Evolutionary conservation across 805 yeast genomes (phyloP).

Genomic region (Grigorovia humatica): DNA sequence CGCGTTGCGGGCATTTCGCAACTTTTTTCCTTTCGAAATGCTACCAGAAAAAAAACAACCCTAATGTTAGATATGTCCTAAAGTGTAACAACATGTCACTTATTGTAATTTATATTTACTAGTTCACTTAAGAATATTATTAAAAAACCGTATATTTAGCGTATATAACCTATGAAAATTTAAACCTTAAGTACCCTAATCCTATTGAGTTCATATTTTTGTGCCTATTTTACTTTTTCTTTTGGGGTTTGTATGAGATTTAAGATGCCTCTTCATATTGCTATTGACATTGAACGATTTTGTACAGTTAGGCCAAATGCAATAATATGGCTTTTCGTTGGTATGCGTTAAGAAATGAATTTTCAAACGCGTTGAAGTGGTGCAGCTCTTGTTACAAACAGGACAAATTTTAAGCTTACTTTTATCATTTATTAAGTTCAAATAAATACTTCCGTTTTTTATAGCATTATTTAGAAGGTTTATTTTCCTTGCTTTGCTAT

Average conservation of each 20-base stretch:
- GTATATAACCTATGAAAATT: background rate
- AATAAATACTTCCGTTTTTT: no score
- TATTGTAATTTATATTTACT: no score
- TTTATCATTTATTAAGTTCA: background rate
- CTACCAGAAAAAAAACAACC: no score
- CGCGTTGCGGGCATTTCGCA: no score
- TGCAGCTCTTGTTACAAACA: conserved; percentile 64
- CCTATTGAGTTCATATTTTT: background rate
- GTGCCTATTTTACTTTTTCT: background rate
- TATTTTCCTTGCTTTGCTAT: no score
- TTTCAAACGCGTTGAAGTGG: conserved; percentile 71
- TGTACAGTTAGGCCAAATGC: conserved; percentile 55
- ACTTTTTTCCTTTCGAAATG: no score
- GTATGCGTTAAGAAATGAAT: conserved; percentile 76
- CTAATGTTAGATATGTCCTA: no score
- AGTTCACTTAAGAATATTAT: no score
- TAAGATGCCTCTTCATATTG: conserved; percentile 70
- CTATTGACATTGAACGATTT: conserved; percentile 68
- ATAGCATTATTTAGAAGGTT: no score
- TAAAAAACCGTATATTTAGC: no score
- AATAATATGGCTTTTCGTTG: conserved; percentile 61
- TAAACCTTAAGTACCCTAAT: background rate
- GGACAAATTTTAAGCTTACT: conserved; percentile 30
- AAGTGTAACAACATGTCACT: no score
- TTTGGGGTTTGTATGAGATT: conserved; percentile 42